Evolutionary conservation across 2,329 filamentous ascomycete species (phyloP), one percentile per base, ranked within the genome.

Genomic region (Cytospora mali): DNA sequence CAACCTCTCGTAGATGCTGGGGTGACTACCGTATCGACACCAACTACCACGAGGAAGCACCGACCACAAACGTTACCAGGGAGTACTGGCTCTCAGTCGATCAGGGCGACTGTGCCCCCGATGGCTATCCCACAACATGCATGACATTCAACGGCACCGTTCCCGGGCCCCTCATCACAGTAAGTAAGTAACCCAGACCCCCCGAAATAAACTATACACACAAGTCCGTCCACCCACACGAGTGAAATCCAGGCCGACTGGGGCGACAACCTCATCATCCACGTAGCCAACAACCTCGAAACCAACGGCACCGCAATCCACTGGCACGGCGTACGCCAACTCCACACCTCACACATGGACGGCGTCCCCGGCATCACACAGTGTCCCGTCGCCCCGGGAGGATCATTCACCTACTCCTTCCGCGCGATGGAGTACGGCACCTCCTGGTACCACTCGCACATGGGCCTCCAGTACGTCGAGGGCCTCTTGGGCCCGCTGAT

Each of bases 231-330:
- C 7, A 23, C 42, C 23, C 42, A 46, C 39, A 39, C 29, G 27
- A 29, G 51, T 50, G 35, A 57, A 11, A 9, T 1, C 5, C 3
- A 76, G 42, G 80, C 75, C 27, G 74, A 79, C 64, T 80, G 78
- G 77, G 78, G 78, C 25, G 78, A 80, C 66, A 69, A 62, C 23
- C 68, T 78, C n/a, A 73, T 87, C 39, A 81, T 88, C 53, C 84
- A 85, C 46, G 80, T 88, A 65, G 79, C 84, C 73, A 90, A 90
- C 71, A 77, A 82, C 18, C 80, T 89, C 2, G 78, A 78, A 4
- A 62, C 66, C 14, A 71, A 72, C 46, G 73, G 74, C 27, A 79
- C 77, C 2, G 75, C 77, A 0, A 72, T 81, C 33, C 80, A 82
- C 66, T 82, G 79, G 79, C 80, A 82, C 61, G 80, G 80, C 23